Conservation (phyloP, 768 basidiomycete genomes). For the Amanita inopinata region DNA sequence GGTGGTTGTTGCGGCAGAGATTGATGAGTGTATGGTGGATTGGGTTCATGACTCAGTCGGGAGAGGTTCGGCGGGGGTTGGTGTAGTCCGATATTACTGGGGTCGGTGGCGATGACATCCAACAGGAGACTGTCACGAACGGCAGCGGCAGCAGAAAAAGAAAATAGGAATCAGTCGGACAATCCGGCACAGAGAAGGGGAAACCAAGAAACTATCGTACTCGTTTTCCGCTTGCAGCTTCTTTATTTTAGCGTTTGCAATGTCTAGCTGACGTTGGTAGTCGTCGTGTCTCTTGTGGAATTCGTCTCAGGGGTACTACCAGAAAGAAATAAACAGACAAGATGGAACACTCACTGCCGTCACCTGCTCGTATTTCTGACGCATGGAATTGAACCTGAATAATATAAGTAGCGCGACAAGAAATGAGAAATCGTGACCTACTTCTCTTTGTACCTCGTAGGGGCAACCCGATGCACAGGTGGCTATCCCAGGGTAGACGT, state of each 20-base stretch:
- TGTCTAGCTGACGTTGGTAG: conserved; percentile 28
- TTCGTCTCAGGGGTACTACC: neutral
- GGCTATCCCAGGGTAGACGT: neutral
- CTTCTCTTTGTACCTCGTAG: conserved; percentile 22
- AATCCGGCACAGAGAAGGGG: neutral
- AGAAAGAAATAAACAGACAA: neutral
- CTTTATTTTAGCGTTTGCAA: conserved; percentile 30
- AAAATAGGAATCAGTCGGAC: too few species aligned
- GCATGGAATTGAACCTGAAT: conserved; percentile 34
- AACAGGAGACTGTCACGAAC: conserved; percentile 8
- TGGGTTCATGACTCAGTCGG: neutral
- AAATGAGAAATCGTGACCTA: conserved; percentile 10
- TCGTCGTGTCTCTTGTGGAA: conserved; percentile 26
- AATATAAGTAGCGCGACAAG: neutral
- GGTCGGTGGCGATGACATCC: conserved; percentile 4
- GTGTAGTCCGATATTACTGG: neutral
- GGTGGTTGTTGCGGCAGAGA: neutral
- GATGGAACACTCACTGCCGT: conserved; percentile 23
- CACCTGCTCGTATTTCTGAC: conserved; percentile 37
- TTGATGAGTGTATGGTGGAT: neutral
- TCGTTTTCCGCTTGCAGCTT: conserved; percentile 42
- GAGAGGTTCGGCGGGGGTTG: neutral
- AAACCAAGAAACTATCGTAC: conserved; percentile 19
- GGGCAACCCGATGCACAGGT: neutral
- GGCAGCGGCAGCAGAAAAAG: too few species aligned